These are phyloP conservation scores for Populus simonii DNA, from an alignment of 345 rosid genomes.

Conservation along the genomic window DNA sequence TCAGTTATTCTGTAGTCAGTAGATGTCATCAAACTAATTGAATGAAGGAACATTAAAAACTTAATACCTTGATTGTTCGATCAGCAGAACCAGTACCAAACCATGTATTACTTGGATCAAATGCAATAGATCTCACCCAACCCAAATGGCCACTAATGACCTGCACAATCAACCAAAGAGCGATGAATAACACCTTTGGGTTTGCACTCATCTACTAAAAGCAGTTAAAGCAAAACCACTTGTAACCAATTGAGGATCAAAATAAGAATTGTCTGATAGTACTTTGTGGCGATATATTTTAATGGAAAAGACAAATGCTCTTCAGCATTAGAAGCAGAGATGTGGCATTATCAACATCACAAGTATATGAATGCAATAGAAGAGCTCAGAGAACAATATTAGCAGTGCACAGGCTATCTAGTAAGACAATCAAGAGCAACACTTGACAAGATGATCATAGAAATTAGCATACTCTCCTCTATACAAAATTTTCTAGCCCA, in stretches of 20 bases:
- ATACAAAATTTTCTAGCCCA: too few species aligned
- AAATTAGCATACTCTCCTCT: too few species aligned
- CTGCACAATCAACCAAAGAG: slow-evolving; percentile 33
- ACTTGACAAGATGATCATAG: too few species aligned
- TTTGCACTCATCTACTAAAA: neutral
- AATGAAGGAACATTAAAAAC: neutral
- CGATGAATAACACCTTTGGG: slow-evolving; percentile 7
- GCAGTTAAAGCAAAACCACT: neutral
- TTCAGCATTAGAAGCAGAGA: neutral
- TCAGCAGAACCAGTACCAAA: slow-evolving; percentile 99
- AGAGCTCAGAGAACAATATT: too few species aligned
- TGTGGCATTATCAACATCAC: neutral
- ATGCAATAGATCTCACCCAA: slow-evolving; percentile 95
- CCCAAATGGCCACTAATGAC: slow-evolving; percentile 97
- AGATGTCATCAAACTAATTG: neutral
- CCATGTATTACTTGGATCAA: slow-evolving; percentile 97
- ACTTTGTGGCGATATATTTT: too few species aligned
- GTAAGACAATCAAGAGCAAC: too few species aligned
- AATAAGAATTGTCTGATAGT: neutral
- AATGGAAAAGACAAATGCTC: neutral
- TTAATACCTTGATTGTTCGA: slow-evolving; percentile 84
- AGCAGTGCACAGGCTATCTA: too few species aligned
- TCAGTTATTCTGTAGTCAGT: neutral
- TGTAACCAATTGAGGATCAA: neutral
- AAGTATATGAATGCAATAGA: too few species aligned